phyloP scores from a whole-genome alignment of 139 green algal species.

The Asterochloris sp. region DNA sequence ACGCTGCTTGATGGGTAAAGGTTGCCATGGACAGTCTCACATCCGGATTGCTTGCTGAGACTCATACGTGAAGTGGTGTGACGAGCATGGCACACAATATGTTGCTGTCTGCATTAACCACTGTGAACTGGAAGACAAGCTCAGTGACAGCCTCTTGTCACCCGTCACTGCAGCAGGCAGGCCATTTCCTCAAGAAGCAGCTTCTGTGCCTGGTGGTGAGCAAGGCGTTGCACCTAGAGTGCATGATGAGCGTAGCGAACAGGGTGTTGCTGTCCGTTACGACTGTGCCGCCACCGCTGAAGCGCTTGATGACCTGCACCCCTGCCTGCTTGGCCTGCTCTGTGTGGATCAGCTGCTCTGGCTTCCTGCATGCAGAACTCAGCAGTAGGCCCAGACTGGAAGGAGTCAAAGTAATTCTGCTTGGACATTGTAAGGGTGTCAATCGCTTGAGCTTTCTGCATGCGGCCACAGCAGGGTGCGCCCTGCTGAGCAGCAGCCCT shows the following conservation, averaged over 20 bases:
- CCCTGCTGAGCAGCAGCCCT: too few relatives aligned
- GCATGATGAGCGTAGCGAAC: constrained; percentile 35
- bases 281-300: constrained; percentile 95
- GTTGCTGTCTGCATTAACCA: too few relatives aligned
- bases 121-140: too few relatives aligned
- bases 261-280: constrained; percentile 88
- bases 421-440: not conserved
- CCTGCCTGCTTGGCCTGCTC: constrained; percentile 30
- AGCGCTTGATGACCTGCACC: constrained; percentile 79
- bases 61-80: too few relatives aligned
- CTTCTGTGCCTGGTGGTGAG: too few relatives aligned
- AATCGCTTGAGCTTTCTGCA: not conserved
- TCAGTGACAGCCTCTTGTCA: too few relatives aligned
- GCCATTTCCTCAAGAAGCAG: too few relatives aligned
- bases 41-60: too few relatives aligned
- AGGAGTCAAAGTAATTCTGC: not conserved
- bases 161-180: too few relatives aligned
- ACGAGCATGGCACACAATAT: too few relatives aligned
- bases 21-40: too few relatives aligned
- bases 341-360: constrained; percentile 70
- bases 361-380: constrained; percentile 55
- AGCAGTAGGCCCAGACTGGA: not conserved
- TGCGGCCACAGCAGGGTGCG: not conserved
- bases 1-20: too few relatives aligned
- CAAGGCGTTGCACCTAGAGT: constrained; percentile 13